Percentiles rank a stretch among this genome's conserved stretches.
Conservation (phyloP, 139 green algal genomes). For the Nannochloris sp. region DNA sequence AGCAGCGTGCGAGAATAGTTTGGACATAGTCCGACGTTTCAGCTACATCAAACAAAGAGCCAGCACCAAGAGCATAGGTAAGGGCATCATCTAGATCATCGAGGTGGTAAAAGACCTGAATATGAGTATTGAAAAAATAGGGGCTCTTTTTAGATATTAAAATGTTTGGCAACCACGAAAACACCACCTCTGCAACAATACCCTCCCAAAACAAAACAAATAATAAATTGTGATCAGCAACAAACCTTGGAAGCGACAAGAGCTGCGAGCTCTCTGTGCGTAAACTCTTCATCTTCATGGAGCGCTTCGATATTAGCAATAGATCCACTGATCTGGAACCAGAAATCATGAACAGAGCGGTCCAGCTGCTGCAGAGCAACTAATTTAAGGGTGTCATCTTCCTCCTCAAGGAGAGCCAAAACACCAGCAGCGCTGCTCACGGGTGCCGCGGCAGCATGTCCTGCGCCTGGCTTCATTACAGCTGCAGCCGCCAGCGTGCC, state of each 20-base stretch:
- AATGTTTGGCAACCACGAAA: background rate
- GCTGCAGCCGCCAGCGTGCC: conserved; percentile 6
- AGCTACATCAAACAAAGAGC: conserved; percentile 85
- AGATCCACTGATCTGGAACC: conserved; percentile 84
- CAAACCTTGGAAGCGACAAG: conserved; percentile 95
- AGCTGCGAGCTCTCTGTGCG: conserved; percentile 82
- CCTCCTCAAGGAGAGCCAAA: conserved; percentile 84
- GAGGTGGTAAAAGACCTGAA: conserved; percentile 98
- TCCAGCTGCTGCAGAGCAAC: conserved; percentile 72
- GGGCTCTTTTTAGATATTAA: background rate
- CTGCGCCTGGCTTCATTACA: background rate
- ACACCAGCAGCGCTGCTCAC: conserved; percentile 55
- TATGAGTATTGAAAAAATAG: conserved; percentile 1
- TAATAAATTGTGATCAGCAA: too few relatives aligned
- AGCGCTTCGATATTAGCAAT: conserved; percentile 84
- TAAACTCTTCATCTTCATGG: conserved; percentile 93
- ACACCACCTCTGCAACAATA: background rate
- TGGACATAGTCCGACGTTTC: conserved; percentile 88
- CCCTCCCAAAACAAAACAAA: background rate
- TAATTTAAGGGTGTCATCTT: conserved; percentile 66
- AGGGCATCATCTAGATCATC: conserved; percentile 94
- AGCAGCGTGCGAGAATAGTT: conserved; percentile 76
- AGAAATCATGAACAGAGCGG: conserved; percentile 68
- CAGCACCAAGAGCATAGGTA: conserved; percentile 88
- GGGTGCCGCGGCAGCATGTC: background rate